Evolutionary conservation across 2,329 filamentous ascomycete species (phyloP).

Genomic region (Aspergillus unguis): DNA sequence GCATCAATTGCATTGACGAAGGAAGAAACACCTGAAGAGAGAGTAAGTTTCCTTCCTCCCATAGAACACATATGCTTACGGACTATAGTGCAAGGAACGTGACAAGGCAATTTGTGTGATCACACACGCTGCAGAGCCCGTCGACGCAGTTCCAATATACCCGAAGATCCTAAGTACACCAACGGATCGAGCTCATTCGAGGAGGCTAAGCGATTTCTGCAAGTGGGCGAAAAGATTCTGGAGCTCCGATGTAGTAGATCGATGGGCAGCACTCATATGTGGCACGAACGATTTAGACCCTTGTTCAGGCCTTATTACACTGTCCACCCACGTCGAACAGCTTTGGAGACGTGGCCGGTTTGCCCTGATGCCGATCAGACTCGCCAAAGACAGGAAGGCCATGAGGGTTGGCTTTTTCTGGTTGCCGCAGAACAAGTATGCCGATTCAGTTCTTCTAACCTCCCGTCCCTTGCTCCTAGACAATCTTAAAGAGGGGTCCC

Average conservation of each 20-base stretch:
- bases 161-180: not conserved
- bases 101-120: not conserved
- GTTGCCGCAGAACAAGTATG: not conserved
- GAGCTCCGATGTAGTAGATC: not conserved
- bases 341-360: not conserved
- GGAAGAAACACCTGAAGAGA: too few species aligned
- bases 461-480: not conserved
- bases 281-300: not conserved
- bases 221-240: not conserved
- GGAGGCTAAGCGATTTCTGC: not conserved
- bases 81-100: not conserved
- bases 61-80: not conserved
- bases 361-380: not conserved
- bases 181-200: not conserved
- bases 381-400: not conserved
- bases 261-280: not conserved
- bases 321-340: not conserved
- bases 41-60: too few species aligned
- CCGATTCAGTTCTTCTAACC: not conserved
- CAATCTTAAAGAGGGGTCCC: not conserved
- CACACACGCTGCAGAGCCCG: not conserved
- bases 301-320: not conserved
- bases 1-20: too few species aligned
- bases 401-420: not conserved
- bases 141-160: not conserved